Evolutionary conservation across 2,329 filamentous ascomycete genomes (phyloP), one percentile per base, ranked within the genome.

Genomic region (Pyricularia pennisetigena): DNA sequence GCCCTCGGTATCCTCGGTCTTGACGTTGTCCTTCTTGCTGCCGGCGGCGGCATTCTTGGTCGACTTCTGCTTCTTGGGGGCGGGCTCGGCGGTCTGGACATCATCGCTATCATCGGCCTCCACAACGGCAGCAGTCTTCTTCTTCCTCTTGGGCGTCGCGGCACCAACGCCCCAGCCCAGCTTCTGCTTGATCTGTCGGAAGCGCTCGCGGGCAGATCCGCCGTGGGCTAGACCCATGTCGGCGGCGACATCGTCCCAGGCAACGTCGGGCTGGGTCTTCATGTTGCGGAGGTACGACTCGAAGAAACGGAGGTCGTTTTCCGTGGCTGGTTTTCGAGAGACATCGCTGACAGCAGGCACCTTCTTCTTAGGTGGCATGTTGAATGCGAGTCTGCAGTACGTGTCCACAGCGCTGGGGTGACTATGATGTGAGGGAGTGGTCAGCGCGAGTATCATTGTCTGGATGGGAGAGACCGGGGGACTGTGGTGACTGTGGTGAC

Each of bases 231-330:
- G 65, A 54, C 65, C 65, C 65, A 67, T 67, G 20, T 68, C 67
- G 3, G 35, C 5, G 67, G 73, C 68, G 14, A 79, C 72, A 69
- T 75, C 78, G 57, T 69, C 69, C 7, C 74, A 71, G 1, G 30
- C 29, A 2, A 64, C 62, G 20, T 68, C 67, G 3, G 67, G 67
- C 14, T 23, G 28, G 1, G 61, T 20, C 14, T 68, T 68, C 67
- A 68, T 68, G 41, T 68, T 64, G 20, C 64, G 49, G 20, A 68
- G 41, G 26, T 64, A 64, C 14, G 28, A 29, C 24, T 68, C 62
- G 26, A 68, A 64, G 26, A 68, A 68, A 5, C 57, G 57, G 4
- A 64, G 61, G 10, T 68, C 67, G 20, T 64, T 64, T 20, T 68
- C 67, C 7, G 61, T 68, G 2, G 67, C 49, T 4, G 49, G 65